phyloP scores from a whole-genome alignment of 2,329 filamentous ascomycete species.

The Ilyonectria mors-panacis region DNA sequence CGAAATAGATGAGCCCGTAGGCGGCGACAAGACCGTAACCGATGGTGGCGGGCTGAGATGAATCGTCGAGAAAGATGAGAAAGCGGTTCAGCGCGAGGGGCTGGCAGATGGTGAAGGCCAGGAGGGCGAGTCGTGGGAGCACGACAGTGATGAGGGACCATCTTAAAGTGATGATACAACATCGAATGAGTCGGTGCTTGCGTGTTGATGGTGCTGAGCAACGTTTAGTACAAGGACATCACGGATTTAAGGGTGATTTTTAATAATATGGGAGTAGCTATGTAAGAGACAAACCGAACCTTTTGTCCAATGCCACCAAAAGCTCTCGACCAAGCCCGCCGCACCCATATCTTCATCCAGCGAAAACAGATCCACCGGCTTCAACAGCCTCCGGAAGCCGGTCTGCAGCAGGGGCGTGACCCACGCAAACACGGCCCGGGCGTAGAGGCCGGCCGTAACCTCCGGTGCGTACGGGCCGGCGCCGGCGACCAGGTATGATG shows the following conservation, averaged over 20 bases:
- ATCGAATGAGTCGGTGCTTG: conserved; percentile 47
- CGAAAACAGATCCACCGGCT: conserved; percentile 52
- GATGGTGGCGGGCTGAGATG: conserved; percentile 39
- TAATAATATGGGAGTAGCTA: conserved; percentile 32
- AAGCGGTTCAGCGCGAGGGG: conserved; percentile 54
- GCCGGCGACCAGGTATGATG: conserved; percentile 48
- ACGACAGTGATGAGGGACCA: conserved; percentile 51
- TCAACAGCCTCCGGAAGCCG: conserved; percentile 55
- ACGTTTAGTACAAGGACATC: conserved; percentile 41
- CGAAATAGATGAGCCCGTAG: conserved; percentile 52
- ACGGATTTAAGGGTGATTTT: conserved; percentile 25
- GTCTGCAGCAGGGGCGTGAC: conserved; percentile 54
- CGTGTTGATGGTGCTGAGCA: conserved; percentile 31
- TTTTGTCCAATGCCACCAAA: conserved; percentile 51
- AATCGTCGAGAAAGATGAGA: conserved; percentile 50
- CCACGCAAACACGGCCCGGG: conserved; percentile 57
- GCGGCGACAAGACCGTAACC: conserved; percentile 54
- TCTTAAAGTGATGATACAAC: conserved; percentile 48
- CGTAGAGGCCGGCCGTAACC: conserved; percentile 56
- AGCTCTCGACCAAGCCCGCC: conserved; percentile 47
- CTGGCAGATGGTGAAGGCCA: conserved; percentile 56
- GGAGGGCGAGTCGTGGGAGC: conserved; percentile 50
- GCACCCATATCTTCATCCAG: conserved; percentile 54
- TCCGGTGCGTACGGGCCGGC: conserved; percentile 54
- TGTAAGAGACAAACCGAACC: conserved; percentile 38